Evolutionary conservation across 306 rosid species (phyloP).

Genomic region (Clitoria ternatea): DNA sequence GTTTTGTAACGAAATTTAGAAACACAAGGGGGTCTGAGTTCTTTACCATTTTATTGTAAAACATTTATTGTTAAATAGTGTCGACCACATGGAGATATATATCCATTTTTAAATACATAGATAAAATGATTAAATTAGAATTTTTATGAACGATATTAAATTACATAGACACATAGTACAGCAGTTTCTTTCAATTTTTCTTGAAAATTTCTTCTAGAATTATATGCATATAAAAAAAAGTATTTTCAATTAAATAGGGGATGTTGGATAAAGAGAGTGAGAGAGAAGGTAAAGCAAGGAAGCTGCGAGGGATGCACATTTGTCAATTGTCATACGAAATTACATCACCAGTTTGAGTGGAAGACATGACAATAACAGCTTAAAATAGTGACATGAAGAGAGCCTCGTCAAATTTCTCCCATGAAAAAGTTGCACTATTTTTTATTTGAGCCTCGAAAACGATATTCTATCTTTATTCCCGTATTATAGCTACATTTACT

Average conservation of each 20-base stretch:
- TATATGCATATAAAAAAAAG: no score
- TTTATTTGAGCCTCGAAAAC: conserved; percentile 25
- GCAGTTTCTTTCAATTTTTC: neutral
- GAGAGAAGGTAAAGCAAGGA: neutral
- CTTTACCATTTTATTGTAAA: no score
- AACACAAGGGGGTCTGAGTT: no score
- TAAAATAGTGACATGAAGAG: conserved; percentile 29
- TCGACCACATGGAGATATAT: no score
- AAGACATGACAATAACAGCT: conserved; percentile 8
- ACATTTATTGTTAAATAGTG: no score
- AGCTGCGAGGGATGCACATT: conserved; percentile 15
- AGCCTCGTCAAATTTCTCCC: conserved; percentile 41
- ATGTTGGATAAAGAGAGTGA: neutral
- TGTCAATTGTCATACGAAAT: conserved; percentile 24
- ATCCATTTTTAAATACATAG: neutral
- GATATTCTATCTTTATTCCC: conserved; percentile 28
- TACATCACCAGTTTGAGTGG: conserved; percentile 18
- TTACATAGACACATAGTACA: neutral
- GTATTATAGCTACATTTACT: neutral
- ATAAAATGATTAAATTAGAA: no score
- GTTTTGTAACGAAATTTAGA: no score
- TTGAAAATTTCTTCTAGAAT: neutral
- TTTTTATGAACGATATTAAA: no score
- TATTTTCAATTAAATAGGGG: neutral
- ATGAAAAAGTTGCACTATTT: conserved; percentile 24